phyloP scores from a whole-genome alignment of 768 basidiomycete genomes.

The Porphyrellus cyaneotinctus region DNA sequence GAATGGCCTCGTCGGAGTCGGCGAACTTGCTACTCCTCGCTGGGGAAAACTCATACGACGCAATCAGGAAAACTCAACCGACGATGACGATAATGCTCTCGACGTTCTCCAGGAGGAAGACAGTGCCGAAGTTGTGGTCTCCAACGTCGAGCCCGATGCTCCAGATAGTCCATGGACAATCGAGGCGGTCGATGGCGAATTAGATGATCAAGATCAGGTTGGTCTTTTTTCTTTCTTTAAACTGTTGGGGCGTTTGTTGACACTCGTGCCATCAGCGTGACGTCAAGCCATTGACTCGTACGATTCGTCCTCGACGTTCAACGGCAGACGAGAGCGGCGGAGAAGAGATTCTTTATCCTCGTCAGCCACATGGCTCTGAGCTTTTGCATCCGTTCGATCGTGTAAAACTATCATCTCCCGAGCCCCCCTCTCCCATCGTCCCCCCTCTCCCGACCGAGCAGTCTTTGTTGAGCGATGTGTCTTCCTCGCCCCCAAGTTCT shows the following conservation, averaged over 20 bases:
- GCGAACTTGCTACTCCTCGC: constrained; percentile 93
- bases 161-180: constrained; percentile 88
- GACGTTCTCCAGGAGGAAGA: constrained; percentile 30
- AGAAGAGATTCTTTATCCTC: constrained; percentile 86
- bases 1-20: constrained; percentile 85
- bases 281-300: constrained; percentile 41
- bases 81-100: constrained; percentile 40
- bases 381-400: constrained; percentile 32
- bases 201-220: constrained; percentile 68
- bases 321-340: constrained; percentile 83
- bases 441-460: constrained; percentile 33
- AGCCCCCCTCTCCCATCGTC: constrained; percentile 24
- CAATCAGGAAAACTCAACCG: constrained; percentile 32
- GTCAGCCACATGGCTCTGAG: constrained; percentile 41
- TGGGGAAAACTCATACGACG: constrained; percentile 64
- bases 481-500: constrained; percentile 58
- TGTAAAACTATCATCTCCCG: constrained; percentile 30
- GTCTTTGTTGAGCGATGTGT: constrained; percentile 27
- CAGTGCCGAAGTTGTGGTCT: constrained; percentile 24
- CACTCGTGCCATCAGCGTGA: constrained; percentile 36
- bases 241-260: background rate
- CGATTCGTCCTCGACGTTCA: constrained; percentile 59
- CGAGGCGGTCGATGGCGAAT: constrained; percentile 78
- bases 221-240: constrained; percentile 13
- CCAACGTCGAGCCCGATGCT: constrained; percentile 44